These are phyloP conservation scores for Penicillium simplicissimum DNA, from an alignment of 495 filamentous ascomycete genomes.

Conservation along the genomic window DNA sequence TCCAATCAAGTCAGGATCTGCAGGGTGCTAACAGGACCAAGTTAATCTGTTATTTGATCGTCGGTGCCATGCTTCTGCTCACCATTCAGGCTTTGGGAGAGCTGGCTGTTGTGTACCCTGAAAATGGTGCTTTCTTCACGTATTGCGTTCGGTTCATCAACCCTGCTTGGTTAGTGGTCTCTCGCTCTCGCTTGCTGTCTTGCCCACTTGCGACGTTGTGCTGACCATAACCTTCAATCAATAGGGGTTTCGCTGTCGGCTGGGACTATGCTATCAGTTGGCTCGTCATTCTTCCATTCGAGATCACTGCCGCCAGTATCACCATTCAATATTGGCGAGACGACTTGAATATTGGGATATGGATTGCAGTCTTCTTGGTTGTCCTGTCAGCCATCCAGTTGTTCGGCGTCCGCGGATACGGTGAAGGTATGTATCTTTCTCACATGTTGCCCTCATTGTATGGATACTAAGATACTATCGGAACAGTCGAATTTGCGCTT, in stretches of 20 bases:
- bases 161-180: constrained; percentile 48
- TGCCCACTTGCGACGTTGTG: background rate
- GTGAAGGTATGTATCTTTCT: constrained; percentile 54
- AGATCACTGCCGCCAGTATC: constrained; percentile 76
- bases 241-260: constrained; percentile 50
- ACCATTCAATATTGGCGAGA: constrained; percentile 74
- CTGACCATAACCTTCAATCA: background rate
- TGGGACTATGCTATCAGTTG: constrained; percentile 75
- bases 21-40: constrained; percentile 11
- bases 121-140: constrained; percentile 62
- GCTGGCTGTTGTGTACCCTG: constrained; percentile 68
- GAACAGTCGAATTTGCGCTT: constrained; percentile 45
- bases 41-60: constrained; percentile 51
- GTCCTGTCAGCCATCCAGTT: constrained; percentile 41
- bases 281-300: constrained; percentile 59
- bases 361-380: constrained; percentile 65
- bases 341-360: constrained; percentile 56
- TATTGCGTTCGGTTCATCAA: constrained; percentile 58
- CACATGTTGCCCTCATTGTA: no score
- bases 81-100: constrained; percentile 70
- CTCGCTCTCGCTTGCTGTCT: background rate
- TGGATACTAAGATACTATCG: constrained; percentile 26
- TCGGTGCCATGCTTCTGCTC: constrained; percentile 54
- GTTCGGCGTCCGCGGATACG: constrained; percentile 68
- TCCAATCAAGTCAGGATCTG: no score